Evolutionary conservation across 352 stramenopile species (phyloP).

Genomic region (Elongisporangium anandrum): DNA sequence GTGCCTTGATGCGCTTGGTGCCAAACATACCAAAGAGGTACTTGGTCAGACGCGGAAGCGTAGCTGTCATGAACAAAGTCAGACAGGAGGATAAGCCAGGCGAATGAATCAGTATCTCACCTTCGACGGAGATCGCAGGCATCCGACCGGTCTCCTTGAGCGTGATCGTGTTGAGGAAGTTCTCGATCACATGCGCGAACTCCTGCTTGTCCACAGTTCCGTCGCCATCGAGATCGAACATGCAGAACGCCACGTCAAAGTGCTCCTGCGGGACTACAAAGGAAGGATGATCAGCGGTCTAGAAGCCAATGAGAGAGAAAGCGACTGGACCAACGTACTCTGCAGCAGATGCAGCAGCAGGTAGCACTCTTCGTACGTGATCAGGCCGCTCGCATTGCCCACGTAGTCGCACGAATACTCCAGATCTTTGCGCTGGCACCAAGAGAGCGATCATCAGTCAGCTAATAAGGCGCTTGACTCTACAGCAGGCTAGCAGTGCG

Average conservation of each 20-base stretch:
- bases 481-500: not conserved
- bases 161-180: slow-evolving; percentile 43
- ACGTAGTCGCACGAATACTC: slow-evolving; percentile 72
- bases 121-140: slow-evolving; percentile 29
- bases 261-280: slow-evolving; percentile 61
- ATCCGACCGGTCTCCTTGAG: slow-evolving; percentile 15
- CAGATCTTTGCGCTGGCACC: slow-evolving; percentile 39
- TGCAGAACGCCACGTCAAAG: slow-evolving; percentile 77
- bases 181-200: slow-evolving; percentile 71
- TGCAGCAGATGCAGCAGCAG: slow-evolving; percentile 73
- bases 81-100: not conserved
- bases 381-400: slow-evolving; percentile 60
- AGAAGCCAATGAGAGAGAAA: not conserved
- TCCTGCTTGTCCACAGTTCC: slow-evolving; percentile 68
- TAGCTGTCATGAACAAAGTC: slow-evolving; percentile 8
- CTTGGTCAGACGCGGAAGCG: slow-evolving; percentile 50
- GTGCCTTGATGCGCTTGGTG: slow-evolving; percentile 50
- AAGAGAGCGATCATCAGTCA: not conserved
- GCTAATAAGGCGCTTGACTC: slow-evolving; percentile 1
- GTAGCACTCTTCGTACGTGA: slow-evolving; percentile 81
- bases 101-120: not conserved
- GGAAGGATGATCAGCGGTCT: not conserved
- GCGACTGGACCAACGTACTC: slow-evolving; percentile 26
- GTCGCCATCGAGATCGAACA: slow-evolving; percentile 77
- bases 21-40: slow-evolving; percentile 60